Base-by-base conservation (phyloP, 2,329 filamentous ascomycete species). In the Paraphoma chrysanthemicola region DNA sequence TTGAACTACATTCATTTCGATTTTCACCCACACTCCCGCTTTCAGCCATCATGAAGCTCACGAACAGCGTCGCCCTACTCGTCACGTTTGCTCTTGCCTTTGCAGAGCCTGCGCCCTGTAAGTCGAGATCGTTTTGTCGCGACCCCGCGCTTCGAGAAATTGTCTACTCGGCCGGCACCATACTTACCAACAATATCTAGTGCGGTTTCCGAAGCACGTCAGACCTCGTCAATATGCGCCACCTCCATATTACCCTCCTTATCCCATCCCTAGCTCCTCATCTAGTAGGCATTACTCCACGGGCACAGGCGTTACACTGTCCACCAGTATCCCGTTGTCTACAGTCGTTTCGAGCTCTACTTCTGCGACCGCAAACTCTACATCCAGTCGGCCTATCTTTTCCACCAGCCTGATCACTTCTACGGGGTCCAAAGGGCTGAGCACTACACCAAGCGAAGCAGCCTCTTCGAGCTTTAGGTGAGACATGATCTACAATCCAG, bases 171-270 rank as follows among this genome's bases (percentile, higher is more conserved):
- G 17, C 16, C 28, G 17, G 11, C 29, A 36, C 44, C 10, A 38
- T 44, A 16, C 49, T 54, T n/a, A 59, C 29, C 10, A 33, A 3
- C 6, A 10, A n/a, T 14, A 1, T n/a, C 2, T 30, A 68, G 67
- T 62, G 1, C 62, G 48, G 44, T 47, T 66, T n/a, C 56, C 52
- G 14, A 54, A 56, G 18, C 62, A 59, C 47, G 58, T 64, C 38
- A 56, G 57, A n/a, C 62, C 63, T 16, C 62, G 67, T 12, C 56
- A 66, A 44, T 67, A 70, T 44, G 43, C 62, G 8, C 63, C 67
- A 29, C 66, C 64, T 14, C 47, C 59, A 33, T 54, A 63, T 51
- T 65, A 49, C 46, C 39, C 44, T 8, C 54, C 62, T 4, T 45
- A 56, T 14, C 51, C 57, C 7, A 51, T 36, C 30, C 47, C 52